These are phyloP conservation scores for Astragalus glycyphyllos DNA, from an alignment of 306 rosid species.

Conservation along the genomic window DNA sequence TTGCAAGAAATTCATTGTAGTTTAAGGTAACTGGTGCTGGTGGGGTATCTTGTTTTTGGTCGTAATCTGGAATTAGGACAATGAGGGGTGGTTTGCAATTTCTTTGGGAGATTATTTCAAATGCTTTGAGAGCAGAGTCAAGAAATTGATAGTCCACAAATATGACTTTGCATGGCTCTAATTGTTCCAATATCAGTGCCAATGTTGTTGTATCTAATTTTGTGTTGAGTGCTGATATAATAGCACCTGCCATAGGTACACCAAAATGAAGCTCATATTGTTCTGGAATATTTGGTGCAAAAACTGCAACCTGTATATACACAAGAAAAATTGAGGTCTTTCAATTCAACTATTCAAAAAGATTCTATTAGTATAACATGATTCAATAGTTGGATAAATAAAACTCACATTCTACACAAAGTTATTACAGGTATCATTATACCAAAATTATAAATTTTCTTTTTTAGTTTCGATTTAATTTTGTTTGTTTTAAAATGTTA, in stretches of 20 bases:
- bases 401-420: no score
- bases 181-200: constrained; percentile 58
- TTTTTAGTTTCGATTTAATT: no score
- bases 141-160: constrained; percentile 65
- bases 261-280: constrained; percentile 81
- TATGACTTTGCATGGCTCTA: constrained; percentile 63
- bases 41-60: constrained; percentile 46
- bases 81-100: constrained; percentile 60
- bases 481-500: no score
- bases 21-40: constrained; percentile 43
- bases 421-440: no score
- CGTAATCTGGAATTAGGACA: constrained; percentile 54
- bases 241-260: constrained; percentile 85
- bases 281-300: constrained; percentile 86
- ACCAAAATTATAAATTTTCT: no score
- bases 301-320: constrained; percentile 62
- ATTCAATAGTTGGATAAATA: no score
- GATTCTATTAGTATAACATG: no score
- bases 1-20: constrained; percentile 53
- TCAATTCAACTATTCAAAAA: no score
- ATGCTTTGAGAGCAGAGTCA: constrained; percentile 53
- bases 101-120: constrained; percentile 40
- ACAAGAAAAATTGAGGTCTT: no score
- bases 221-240: constrained; percentile 71
- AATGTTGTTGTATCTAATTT: constrained; percentile 60